Conservation (phyloP, 177 flowering plant species). For the Vitis hybrid region DNA sequence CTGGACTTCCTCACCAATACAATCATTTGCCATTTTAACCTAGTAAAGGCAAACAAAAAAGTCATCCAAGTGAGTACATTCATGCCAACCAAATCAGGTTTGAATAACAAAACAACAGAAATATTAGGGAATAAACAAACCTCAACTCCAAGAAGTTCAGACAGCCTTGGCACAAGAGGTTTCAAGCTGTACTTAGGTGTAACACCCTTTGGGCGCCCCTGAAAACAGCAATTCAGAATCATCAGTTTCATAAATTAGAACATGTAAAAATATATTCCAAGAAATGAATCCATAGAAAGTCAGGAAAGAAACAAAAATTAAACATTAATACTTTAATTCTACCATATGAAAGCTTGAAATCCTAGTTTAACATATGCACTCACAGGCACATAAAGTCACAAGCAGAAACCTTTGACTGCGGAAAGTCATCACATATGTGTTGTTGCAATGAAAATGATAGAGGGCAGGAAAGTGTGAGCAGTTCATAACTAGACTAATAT, state of each 20-base stretch:
- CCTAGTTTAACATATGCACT: no score
- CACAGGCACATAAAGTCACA: no score
- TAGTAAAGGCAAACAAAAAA: slow-evolving; percentile 14
- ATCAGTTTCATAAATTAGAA: not conserved
- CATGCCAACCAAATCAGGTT: not conserved
- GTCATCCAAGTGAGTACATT: not conserved
- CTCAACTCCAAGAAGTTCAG: slow-evolving; percentile 80
- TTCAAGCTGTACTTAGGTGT: slow-evolving; percentile 90
- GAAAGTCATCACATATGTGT: no score
- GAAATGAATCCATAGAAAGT: no score
- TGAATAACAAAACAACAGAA: not conserved
- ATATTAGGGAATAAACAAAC: slow-evolving; percentile 26
- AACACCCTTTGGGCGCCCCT: slow-evolving; percentile 94
- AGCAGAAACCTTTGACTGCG: no score
- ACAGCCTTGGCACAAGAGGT: slow-evolving; percentile 86
- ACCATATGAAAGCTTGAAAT: no score
- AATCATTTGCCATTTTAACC: slow-evolving; percentile 86
- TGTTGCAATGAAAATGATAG: no score
- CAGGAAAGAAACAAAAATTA: no score
- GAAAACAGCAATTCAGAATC: slow-evolving; percentile 17
- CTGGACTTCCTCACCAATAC: slow-evolving; percentile 80
- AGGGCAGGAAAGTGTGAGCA: no score
- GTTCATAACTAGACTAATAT: no score
- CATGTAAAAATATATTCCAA: no score
- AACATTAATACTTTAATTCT: no score